Evolutionary conservation across 2,329 filamentous ascomycete genomes (phyloP).

Genomic region (Cyclaneusma minus): DNA sequence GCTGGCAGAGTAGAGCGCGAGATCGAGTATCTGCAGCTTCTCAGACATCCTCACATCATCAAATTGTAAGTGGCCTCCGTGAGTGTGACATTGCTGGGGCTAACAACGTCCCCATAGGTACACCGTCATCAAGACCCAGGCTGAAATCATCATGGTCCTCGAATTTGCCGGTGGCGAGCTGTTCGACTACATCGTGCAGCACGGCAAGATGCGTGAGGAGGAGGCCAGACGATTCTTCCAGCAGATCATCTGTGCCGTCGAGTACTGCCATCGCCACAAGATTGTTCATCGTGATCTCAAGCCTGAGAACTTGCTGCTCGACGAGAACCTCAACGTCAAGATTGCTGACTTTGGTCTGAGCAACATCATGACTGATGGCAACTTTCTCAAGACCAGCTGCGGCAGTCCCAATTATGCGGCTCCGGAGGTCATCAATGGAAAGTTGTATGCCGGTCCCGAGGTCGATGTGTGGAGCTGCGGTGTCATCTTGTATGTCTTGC

Average conservation of each 20-base stretch:
- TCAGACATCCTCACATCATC: conserved; percentile 96
- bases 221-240: conserved; percentile 98
- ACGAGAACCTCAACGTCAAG: conserved; percentile 94
- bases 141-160: conserved; percentile 97
- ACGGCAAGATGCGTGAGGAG: conserved; percentile 79
- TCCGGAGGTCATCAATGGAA: conserved; percentile 93
- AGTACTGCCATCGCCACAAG: conserved; percentile 97
- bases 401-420: conserved; percentile 97
- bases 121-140: conserved; percentile 88
- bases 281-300: conserved; percentile 97
- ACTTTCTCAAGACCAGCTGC: conserved; percentile 97
- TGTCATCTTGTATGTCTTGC: conserved; percentile 73
- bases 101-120: conserved; percentile 38
- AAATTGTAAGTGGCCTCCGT: conserved; percentile 54
- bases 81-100: conserved; percentile 5
- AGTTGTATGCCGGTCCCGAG: conserved; percentile 91
- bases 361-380: conserved; percentile 99
- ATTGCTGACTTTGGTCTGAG: conserved; percentile 97
- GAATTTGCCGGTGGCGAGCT: conserved; percentile 94
- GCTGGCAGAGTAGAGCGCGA: conserved; percentile 92
- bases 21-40: conserved; percentile 91
- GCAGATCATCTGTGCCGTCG: conserved; percentile 95
- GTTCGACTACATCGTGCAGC: conserved; percentile 94
- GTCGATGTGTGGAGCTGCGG: conserved; percentile 98
- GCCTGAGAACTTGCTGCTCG: conserved; percentile 88